Conservation (phyloP, 441 rosid genomes). For the Erodium trifolium region DNA sequence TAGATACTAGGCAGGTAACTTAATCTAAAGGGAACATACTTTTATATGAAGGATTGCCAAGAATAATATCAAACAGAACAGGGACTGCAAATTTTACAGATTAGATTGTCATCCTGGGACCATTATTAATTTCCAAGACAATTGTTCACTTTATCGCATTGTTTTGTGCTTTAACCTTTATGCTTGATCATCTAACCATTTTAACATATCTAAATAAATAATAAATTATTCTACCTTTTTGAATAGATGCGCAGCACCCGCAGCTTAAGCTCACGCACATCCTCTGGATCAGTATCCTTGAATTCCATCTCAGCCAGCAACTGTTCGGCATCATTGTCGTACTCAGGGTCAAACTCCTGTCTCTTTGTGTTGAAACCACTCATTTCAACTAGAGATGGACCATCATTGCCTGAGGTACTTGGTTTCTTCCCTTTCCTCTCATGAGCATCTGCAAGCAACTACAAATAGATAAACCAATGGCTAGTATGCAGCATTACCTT, state of each 20-base stretch:
- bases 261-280: slow-evolving; percentile 73
- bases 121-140: background rate
- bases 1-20: too few species aligned
- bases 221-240: slow-evolving; percentile 40
- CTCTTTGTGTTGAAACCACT: slow-evolving; percentile 76
- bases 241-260: slow-evolving; percentile 74
- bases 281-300: slow-evolving; percentile 71
- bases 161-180: too few species aligned
- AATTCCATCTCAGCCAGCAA: slow-evolving; percentile 95
- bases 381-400: slow-evolving; percentile 53
- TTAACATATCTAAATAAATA: background rate
- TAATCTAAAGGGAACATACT: too few species aligned
- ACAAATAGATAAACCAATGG: background rate
- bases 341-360: slow-evolving; percentile 84
- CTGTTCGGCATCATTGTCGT: slow-evolving; percentile 90
- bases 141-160: background rate
- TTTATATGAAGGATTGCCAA: too few species aligned
- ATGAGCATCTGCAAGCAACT: background rate
- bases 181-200: too few species aligned
- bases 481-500: background rate
- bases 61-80: background rate
- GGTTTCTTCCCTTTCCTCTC: slow-evolving; percentile 42
- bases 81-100: background rate
- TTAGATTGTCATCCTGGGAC: background rate
- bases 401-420: slow-evolving; percentile 40